These are phyloP conservation scores for Globisporangium okanoganense DNA, from an alignment of 352 stramenopile genomes.

Conservation along the genomic window DNA sequence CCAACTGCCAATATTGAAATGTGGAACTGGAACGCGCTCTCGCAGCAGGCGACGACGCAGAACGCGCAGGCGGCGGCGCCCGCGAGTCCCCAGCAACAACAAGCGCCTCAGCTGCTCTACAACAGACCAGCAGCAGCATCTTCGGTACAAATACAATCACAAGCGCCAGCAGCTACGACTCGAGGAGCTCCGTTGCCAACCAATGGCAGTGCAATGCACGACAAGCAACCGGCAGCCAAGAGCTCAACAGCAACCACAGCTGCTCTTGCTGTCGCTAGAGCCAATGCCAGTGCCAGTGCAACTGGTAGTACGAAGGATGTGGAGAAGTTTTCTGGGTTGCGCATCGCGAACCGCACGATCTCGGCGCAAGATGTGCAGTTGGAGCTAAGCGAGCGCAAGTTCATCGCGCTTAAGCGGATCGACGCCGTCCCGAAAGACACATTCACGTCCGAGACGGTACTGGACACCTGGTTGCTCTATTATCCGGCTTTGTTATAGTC, in stretches of 20 bases:
- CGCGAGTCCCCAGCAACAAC: constrained; percentile 2
- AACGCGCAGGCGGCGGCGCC: constrained; percentile 6
- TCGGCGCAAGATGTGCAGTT: constrained; percentile 32
- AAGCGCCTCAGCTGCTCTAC: not conserved
- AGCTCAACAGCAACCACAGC: constrained; percentile 8
- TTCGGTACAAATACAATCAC: too few species aligned
- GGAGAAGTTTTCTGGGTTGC: constrained; percentile 59
- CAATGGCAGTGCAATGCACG: not conserved
- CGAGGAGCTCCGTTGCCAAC: not conserved
- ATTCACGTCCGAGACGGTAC: constrained; percentile 53
- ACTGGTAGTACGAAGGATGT: too few species aligned
- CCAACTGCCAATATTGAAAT: not conserved
- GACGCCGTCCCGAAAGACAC: constrained; percentile 47
- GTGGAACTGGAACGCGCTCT: constrained; percentile 25
- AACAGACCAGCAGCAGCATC: not conserved
- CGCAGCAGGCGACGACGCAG: constrained; percentile 14
- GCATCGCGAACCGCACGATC: constrained; percentile 53
- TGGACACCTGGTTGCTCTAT: not conserved
- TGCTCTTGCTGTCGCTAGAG: constrained; percentile 14
- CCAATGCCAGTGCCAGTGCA: not conserved
- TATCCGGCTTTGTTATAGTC: not conserved
- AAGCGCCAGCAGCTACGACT: not conserved
- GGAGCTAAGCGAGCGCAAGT: constrained; percentile 70
- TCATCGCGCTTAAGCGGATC: constrained; percentile 57
- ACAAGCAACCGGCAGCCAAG: not conserved